phyloP scores from a whole-genome alignment of 441 rosid genomes.

The Jatropha podagrica region DNA sequence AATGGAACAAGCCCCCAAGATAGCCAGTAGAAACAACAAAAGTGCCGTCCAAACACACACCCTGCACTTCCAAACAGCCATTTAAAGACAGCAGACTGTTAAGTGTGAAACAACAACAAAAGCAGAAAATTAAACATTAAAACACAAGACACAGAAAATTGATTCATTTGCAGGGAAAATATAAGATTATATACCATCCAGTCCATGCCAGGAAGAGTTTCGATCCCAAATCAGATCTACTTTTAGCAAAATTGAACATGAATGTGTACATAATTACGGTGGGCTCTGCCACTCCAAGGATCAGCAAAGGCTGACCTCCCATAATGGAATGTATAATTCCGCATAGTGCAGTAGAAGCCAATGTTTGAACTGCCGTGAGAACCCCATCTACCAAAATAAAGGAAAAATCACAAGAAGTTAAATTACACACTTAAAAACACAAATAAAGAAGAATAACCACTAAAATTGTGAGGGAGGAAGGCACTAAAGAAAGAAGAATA shows the following conservation, averaged over 20 bases:
- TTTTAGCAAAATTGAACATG: conserved; percentile 69
- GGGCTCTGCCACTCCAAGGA: conserved; percentile 84
- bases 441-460: neutral
- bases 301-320: conserved; percentile 82
- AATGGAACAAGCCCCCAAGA: conserved; percentile 75
- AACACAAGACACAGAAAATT: neutral
- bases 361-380: conserved; percentile 74
- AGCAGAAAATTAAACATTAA: neutral
- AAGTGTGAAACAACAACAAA: neutral
- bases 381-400: conserved; percentile 47
- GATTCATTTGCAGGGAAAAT: conserved; percentile 11
- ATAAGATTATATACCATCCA: conserved; percentile 52
- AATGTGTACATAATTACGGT: conserved; percentile 80
- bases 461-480: neutral
- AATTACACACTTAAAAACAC: neutral
- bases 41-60: conserved; percentile 77
- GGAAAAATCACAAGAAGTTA: conserved; percentile 13
- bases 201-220: conserved; percentile 75
- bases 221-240: conserved; percentile 64
- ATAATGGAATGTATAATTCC: conserved; percentile 67
- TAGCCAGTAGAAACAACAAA: conserved; percentile 60
- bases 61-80: conserved; percentile 39
- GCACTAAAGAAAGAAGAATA: neutral
- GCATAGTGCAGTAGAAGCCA: conserved; percentile 72
- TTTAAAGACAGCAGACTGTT: neutral